Percentiles rank a stretch among this genome's conserved stretches.
These are phyloP conservation scores for Eucalyptus shirleyi DNA, from an alignment of 345 rosid genomes.

Conservation along the genomic window DNA sequence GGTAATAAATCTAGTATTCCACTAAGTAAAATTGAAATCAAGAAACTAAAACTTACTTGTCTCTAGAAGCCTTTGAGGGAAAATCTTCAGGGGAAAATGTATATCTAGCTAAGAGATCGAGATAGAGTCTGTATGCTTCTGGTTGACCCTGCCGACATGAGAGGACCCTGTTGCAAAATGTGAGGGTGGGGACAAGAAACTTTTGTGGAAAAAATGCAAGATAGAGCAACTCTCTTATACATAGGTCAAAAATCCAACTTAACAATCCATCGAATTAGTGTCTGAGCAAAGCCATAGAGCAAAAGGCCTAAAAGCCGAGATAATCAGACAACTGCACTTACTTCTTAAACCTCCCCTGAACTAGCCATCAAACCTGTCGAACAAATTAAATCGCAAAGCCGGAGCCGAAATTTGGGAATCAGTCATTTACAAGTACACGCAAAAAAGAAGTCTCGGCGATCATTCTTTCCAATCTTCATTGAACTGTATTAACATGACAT, in stretches of 20 bases:
- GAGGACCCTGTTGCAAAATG: constrained; percentile 14
- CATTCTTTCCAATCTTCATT: background rate
- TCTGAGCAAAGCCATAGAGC: background rate
- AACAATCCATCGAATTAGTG: background rate
- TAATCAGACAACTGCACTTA: background rate
- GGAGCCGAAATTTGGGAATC: background rate
- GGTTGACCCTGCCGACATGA: constrained; percentile 39
- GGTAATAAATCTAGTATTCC: background rate
- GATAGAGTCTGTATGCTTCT: constrained; percentile 38
- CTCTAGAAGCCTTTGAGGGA: constrained; percentile 5
- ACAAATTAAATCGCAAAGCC: background rate
- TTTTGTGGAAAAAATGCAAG: background rate
- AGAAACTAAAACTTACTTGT: constrained; percentile 8
- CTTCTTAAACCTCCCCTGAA: background rate
- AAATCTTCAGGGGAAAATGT: constrained; percentile 12
- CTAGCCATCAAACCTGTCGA: background rate
- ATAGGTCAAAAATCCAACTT: background rate
- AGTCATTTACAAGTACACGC: background rate
- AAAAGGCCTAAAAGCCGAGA: background rate
- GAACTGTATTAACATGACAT: background rate
- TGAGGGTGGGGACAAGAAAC: background rate
- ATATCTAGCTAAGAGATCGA: constrained; percentile 29
- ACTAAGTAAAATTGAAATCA: background rate
- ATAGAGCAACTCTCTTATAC: background rate
- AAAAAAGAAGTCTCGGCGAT: background rate